These are phyloP conservation scores for Rhizopogon vinicolor DNA, from an alignment of 768 basidiomycete genomes.

Conservation along the genomic window DNA sequence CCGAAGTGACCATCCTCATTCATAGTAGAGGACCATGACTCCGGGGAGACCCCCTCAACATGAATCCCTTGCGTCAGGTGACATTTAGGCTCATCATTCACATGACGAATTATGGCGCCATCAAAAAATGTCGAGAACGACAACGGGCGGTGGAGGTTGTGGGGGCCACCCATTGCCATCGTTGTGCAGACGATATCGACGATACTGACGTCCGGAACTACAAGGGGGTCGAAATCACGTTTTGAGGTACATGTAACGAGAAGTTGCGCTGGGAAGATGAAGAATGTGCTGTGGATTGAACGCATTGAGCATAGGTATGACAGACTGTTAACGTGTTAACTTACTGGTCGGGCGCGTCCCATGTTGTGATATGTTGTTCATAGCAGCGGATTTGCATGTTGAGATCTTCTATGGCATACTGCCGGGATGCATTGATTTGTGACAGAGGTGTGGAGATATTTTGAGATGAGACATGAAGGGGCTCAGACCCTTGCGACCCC, in stretches of 20 bases:
- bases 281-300: constrained; percentile 10
- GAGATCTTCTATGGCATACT: constrained; percentile 8
- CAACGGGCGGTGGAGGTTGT: neutral
- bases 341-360: constrained; percentile 18
- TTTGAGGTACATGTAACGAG: constrained; percentile 13
- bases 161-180: constrained; percentile 1
- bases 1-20: constrained; percentile 18
- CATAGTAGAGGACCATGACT: constrained; percentile 11
- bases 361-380: constrained; percentile 18
- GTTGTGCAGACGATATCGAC: constrained; percentile 20
- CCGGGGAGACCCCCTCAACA: constrained; percentile 6
- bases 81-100: neutral
- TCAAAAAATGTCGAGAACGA: constrained; percentile 11
- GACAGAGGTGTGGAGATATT: too few relatives aligned
- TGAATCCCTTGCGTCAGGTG: constrained; percentile 11
- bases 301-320: neutral
- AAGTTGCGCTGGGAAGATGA: constrained; percentile 19
- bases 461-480: too few relatives aligned
- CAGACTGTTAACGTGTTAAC: constrained; percentile 1
- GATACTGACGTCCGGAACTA: constrained; percentile 5
- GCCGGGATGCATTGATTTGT: too few relatives aligned
- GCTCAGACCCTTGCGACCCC: too few relatives aligned
- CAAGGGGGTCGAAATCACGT: constrained; percentile 4
- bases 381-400: constrained; percentile 8
- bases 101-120: constrained; percentile 7